Evolutionary conservation across 1,284 basidiomycete species (phyloP).

Genomic region (Cutaneotrichosporon spelunceum): DNA sequence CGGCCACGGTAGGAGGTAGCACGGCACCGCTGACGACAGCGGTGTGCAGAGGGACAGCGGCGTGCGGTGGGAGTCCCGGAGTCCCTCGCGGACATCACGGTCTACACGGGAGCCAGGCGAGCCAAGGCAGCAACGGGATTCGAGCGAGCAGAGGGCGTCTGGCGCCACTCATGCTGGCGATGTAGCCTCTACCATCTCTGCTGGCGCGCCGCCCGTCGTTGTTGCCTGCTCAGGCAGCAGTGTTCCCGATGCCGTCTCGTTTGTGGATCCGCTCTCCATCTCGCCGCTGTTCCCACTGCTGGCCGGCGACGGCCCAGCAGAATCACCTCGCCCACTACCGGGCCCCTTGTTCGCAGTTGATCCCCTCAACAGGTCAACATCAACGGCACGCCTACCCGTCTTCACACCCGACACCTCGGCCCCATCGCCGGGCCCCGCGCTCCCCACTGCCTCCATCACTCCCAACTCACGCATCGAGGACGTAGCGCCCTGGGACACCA

Average conservation of each 20-base stretch:
- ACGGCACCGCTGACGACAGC: neutral
- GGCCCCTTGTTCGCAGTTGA: neutral
- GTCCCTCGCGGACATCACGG: neutral
- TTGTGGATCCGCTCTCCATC: neutral
- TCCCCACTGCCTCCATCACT: neutral
- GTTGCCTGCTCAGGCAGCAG: no score
- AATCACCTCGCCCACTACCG: neutral
- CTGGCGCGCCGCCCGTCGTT: neutral
- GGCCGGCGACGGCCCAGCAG: neutral
- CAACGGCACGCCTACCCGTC: no score
- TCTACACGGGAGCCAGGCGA: no score
- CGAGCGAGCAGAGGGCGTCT: no score
- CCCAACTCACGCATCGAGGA: slow-evolving; percentile 18
- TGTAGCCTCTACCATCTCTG: no score
- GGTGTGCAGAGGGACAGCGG: neutral
- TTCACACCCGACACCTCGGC: no score
- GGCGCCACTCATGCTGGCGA: no score
- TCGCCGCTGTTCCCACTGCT: neutral
- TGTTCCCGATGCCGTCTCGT: neutral
- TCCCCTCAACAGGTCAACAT: neutral
- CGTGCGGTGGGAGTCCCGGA: neutral
- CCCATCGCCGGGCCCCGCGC: neutral
- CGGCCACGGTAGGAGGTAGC: slow-evolving; percentile 8
- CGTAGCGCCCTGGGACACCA: slow-evolving; percentile 28
- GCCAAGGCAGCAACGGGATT: no score